Evolutionary conservation across 495 filamentous ascomycete genomes (phyloP).

Genomic region (Penicillium steckii): DNA sequence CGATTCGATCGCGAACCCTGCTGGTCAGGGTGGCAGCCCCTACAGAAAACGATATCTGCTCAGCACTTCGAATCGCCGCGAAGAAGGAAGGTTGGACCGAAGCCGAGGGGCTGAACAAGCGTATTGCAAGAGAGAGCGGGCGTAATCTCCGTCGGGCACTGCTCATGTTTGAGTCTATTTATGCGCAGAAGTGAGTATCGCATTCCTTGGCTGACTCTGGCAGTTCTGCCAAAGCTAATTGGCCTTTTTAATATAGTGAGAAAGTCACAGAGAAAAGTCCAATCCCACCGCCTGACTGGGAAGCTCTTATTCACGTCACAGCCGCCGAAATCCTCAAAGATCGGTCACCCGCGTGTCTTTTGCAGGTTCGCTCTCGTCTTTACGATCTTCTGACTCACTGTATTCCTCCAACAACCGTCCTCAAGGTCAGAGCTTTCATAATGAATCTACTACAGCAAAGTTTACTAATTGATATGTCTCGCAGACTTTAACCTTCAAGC

Average conservation of each 20-base stretch:
- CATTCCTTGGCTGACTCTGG: not conserved
- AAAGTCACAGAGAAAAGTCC: conserved; percentile 82
- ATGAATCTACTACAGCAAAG: too few species aligned
- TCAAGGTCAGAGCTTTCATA: conserved; percentile 58
- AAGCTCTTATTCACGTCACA: conserved; percentile 80
- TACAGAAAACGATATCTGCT: conserved; percentile 77
- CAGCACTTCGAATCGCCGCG: conserved; percentile 71
- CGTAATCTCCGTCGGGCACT: conserved; percentile 86
- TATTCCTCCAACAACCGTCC: conserved; percentile 87
- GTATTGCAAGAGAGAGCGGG: conserved; percentile 89
- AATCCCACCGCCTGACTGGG: conserved; percentile 95
- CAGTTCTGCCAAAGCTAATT: conserved; percentile 14
- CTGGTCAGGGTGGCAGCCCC: conserved; percentile 91
- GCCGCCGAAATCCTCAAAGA: conserved; percentile 90
- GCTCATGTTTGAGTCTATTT: conserved; percentile 93
- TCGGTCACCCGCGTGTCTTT: conserved; percentile 79
- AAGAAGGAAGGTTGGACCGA: conserved; percentile 74
- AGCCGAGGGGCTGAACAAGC: conserved; percentile 66
- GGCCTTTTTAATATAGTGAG: conserved; percentile 56
- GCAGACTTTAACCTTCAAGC: conserved; percentile 82
- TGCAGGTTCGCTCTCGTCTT: conserved; percentile 84
- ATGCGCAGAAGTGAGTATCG: conserved; percentile 83
- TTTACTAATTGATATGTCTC: conserved; percentile 2
- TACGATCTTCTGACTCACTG: conserved; percentile 97
- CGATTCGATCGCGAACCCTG: conserved; percentile 85